Percentiles rank a stretch among this genome's conserved stretches.
These are phyloP conservation scores for Harringtonia lauricola DNA, from an alignment of 2,329 filamentous ascomycete species.

Conservation along the genomic window DNA sequence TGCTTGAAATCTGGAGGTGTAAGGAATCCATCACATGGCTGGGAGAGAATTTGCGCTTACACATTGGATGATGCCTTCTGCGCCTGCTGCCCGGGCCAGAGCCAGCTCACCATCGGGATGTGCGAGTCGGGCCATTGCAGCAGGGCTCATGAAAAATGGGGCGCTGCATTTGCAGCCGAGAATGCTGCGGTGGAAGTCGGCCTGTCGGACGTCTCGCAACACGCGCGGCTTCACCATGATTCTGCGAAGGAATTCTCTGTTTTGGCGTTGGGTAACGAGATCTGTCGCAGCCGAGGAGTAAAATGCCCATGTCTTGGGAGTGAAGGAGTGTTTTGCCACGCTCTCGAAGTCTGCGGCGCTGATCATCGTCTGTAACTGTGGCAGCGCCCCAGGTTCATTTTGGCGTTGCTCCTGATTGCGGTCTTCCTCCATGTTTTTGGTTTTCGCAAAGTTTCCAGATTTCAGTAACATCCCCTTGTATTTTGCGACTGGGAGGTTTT, in stretches of 20 bases:
- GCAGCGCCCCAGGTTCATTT: no score
- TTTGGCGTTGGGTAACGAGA: constrained; percentile 36
- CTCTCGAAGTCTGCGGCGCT: constrained; percentile 35
- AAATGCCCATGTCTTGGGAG: constrained; percentile 39
- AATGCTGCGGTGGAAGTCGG: constrained; percentile 27
- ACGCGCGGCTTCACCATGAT: constrained; percentile 41
- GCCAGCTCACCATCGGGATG: constrained; percentile 41
- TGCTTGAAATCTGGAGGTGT: constrained; percentile 24
- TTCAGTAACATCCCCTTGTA: no score
- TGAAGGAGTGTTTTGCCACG: constrained; percentile 31
- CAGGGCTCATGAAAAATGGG: constrained; percentile 38
- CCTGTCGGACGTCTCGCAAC: constrained; percentile 30
- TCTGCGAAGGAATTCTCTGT: constrained; percentile 31
- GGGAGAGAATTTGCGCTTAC: no score
- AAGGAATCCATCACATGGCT: no score
- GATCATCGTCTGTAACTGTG: constrained; percentile 10
- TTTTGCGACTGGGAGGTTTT: no score
- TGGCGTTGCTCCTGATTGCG: no score
- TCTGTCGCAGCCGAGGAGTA: constrained; percentile 45
- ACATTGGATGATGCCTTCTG: constrained; percentile 35
- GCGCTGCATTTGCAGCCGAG: constrained; percentile 24
- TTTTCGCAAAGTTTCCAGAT: no score
- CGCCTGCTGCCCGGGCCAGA: constrained; percentile 34
- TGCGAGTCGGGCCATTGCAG: constrained; percentile 36
- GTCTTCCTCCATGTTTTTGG: no score